Conservation (phyloP, 768 basidiomycete species). For the Mycena vulgaris region DNA sequence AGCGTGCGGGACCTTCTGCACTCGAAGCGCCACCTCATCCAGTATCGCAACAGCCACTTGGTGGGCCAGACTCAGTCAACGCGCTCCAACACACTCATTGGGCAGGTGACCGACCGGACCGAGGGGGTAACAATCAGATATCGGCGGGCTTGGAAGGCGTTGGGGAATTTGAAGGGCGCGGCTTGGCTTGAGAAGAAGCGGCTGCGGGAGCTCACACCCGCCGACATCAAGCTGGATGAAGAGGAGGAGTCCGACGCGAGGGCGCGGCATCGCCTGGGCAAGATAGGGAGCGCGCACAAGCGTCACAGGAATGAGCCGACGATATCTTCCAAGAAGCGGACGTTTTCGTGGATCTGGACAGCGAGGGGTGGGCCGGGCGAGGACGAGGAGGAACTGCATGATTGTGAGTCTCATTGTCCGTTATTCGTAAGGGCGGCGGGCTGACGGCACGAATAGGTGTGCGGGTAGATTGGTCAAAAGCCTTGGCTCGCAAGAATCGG, state of each 20-base stretch:
- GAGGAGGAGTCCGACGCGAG: constrained; percentile 8
- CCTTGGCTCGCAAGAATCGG: not conserved
- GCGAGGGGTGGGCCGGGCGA: constrained; percentile 12
- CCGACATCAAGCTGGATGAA: not conserved
- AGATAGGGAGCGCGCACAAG: not conserved
- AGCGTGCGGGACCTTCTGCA: constrained; percentile 18
- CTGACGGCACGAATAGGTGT: not conserved
- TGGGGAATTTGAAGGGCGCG: too few species aligned
- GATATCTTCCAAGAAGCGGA: not conserved
- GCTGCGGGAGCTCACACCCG: not conserved
- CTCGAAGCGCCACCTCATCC: constrained; percentile 20
- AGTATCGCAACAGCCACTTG: constrained; percentile 3
- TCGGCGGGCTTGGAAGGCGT: too few species aligned
- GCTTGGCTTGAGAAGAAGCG: too few species aligned
- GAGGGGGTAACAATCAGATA: not conserved
- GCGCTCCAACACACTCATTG: constrained; percentile 9
- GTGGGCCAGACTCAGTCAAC: constrained; percentile 12
- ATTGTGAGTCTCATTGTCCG: not conserved
- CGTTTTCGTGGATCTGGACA: constrained; percentile 34
- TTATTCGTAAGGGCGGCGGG: not conserved
- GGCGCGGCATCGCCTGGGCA: constrained; percentile 8
- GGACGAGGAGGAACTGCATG: constrained; percentile 12
- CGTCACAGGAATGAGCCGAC: not conserved
- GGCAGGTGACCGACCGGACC: constrained; percentile 13
- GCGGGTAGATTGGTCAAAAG: not conserved